Conservation (phyloP, 352 stramenopile species). For the Phytophthora pini region DNA sequence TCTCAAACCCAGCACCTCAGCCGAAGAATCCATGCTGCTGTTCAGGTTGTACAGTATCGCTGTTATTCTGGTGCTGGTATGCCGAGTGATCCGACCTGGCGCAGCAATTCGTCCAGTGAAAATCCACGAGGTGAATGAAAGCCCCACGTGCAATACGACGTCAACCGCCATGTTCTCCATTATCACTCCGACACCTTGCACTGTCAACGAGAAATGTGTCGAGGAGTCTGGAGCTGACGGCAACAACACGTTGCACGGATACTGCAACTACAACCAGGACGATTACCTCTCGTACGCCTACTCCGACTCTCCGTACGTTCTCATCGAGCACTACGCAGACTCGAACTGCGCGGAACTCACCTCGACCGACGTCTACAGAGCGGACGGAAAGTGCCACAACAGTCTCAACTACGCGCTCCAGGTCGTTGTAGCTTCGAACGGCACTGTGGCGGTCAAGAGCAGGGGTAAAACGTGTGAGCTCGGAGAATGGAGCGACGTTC, state of each 20-base stretch:
- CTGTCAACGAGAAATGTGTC: background rate
- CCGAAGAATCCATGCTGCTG: constrained; percentile 2
- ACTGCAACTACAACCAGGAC: constrained; percentile 8
- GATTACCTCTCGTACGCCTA: constrained; percentile 14
- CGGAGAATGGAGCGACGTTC: too few relatives aligned
- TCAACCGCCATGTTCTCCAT: constrained; percentile 10
- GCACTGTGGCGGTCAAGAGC: constrained; percentile 2
- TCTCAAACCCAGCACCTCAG: too few relatives aligned
- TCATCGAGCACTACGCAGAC: constrained; percentile 15
- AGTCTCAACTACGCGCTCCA: constrained; percentile 20
- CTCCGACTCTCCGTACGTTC: constrained; percentile 6
- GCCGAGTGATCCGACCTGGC: constrained; percentile 5
- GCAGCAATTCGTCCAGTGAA: background rate
- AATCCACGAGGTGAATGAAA: constrained; percentile 17
- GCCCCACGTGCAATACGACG: background rate
- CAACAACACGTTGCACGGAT: constrained; percentile 6
- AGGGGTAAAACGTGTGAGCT: too few relatives aligned
- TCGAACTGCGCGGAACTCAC: constrained; percentile 6
- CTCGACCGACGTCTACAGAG: constrained; percentile 13
- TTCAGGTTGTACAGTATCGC: constrained; percentile 1
- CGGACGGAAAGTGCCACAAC: constrained; percentile 20
- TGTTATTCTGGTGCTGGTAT: constrained; percentile 3
- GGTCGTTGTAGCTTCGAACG: constrained; percentile 1
- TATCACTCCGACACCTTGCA: constrained; percentile 6
- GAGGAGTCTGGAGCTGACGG: constrained; percentile 10